Evolutionary conservation across 1,284 basidiomycete species (phyloP).

Genomic region (Peniophora sp.): DNA sequence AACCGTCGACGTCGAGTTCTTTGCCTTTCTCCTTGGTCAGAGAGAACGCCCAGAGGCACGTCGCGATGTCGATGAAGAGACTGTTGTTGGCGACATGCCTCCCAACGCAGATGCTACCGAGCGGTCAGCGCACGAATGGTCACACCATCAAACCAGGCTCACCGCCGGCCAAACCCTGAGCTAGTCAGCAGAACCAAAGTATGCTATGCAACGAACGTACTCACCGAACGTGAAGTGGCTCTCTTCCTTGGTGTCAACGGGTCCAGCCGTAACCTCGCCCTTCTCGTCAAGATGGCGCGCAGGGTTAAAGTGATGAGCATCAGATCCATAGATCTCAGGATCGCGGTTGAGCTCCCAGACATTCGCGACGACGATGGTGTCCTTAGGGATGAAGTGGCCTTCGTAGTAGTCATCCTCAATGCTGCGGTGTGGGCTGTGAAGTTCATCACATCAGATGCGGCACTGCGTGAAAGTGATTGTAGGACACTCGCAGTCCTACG

Average conservation of each 20-base stretch:
- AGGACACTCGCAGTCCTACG: constrained; percentile 10
- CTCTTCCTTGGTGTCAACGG: constrained; percentile 5
- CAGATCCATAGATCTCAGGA: constrained; percentile 9
- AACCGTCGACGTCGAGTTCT: constrained; percentile 2
- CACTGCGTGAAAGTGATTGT: too few relatives aligned
- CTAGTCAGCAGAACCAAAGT: neutral
- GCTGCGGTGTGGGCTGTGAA: constrained; percentile 13
- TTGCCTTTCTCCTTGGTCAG: neutral
- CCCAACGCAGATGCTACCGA: constrained; percentile 4
- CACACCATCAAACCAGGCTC: too few relatives aligned
- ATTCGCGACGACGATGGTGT: constrained; percentile 14
- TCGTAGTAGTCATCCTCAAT: constrained; percentile 17
- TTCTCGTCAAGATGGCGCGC: constrained; percentile 10
- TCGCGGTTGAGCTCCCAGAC: constrained; percentile 10
- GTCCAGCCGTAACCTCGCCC: constrained; percentile 6
- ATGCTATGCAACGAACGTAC: neutral
- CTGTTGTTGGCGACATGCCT: constrained; percentile 6
- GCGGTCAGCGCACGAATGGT: neutral
- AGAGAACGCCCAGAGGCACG: constrained; percentile 4
- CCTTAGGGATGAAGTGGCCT: constrained; percentile 19
- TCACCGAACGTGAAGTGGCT: constrained; percentile 4
- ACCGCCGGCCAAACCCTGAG: neutral
- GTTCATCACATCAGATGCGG: too few relatives aligned
- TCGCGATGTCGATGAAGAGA: constrained; percentile 6
- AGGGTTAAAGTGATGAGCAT: constrained; percentile 9